Evolutionary conservation across 2,329 filamentous ascomycete genomes (phyloP), one percentile per base, ranked within the genome.

Genomic region (Fusarium sp.): DNA sequence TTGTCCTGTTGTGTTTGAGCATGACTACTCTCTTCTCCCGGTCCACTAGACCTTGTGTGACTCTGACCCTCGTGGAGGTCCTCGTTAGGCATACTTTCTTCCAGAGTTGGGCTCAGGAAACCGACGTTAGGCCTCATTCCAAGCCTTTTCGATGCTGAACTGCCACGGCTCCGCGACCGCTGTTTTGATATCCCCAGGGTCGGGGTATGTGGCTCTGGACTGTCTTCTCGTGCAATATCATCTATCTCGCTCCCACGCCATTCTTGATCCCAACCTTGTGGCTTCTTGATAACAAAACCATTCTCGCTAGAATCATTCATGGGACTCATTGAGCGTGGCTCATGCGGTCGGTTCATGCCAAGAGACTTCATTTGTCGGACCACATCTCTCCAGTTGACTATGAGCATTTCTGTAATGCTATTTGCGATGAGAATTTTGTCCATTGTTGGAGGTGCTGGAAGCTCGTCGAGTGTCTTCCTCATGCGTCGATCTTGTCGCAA

Each of bases 331-430:
- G 70, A 54, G 7, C 69, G 71, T 13, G 52, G 39, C 15, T 74
- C 66, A 18, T 66, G 72, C 15, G 65, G 69, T 25, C 64, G 67
- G 29, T 76, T 71, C 18, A 73, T 72, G 3, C 76, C 76, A 3
- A 89, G 71, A 40, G 78, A 82, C 57, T 80, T 85, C 80, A 91
- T 84, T 57, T 91, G 85, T 37, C 83, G 80, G 41, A 90, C 86
- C 13, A 90, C 81, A 46, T 90, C 87, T 58, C 85, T 80, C 90
- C 89, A 91, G 64, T 90, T 84, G 2, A 83, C 79, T 47, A 91
- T 87, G 7, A 91, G 78, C 88, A 91, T 90, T 74, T 90, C 87
- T 0, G 87, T 80, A 29, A 91, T 84, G 31, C 79, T 78, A 60
- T 88, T 89, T 13, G 87, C 87, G 53, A 88, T 76, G 42, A 83